Percentiles rank a stretch among this genome's conserved stretches.
Evolutionary conservation across 176 grass and related monocot genomes (phyloP).

Genomic region (Triticum dicoccoides): DNA sequence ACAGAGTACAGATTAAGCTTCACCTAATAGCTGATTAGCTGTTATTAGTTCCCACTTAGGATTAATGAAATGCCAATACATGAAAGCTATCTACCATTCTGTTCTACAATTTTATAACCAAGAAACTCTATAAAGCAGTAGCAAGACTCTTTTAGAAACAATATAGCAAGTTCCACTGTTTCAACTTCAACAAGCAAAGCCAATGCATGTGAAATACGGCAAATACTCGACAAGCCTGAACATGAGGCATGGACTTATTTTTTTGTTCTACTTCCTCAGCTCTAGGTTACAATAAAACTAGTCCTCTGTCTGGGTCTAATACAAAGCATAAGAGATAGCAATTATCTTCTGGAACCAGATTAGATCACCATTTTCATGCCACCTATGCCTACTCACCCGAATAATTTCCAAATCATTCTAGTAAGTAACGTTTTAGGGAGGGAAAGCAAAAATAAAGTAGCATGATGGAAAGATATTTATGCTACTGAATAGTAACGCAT

Average conservation of each 20-base stretch:
- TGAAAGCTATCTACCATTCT: not conserved
- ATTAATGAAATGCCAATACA: not conserved
- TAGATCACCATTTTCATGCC: not conserved
- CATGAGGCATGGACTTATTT: not conserved
- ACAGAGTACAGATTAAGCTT: not conserved
- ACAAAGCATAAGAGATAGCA: not conserved
- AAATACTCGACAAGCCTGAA: not conserved
- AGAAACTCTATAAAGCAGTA: not conserved
- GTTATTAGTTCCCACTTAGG: not conserved
- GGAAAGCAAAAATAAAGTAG: not conserved
- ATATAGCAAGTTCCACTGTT: not conserved
- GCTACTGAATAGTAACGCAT: not conserved
- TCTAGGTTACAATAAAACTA: not conserved
- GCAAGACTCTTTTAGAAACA: not conserved
- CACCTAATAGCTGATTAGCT: not conserved
- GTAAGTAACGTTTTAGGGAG: not conserved
- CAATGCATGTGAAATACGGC: not conserved
- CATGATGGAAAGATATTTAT: not conserved
- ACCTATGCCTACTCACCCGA: not conserved
- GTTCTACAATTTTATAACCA: slow-evolving; percentile 1
- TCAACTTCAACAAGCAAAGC: not conserved
- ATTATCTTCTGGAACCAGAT: not conserved
- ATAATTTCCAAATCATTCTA: not conserved
- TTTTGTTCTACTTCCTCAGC: not conserved
- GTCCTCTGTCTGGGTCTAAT: not conserved